Evolutionary conservation across 805 yeast species (phyloP).

Genomic region (Clavispora santaluciae): DNA sequence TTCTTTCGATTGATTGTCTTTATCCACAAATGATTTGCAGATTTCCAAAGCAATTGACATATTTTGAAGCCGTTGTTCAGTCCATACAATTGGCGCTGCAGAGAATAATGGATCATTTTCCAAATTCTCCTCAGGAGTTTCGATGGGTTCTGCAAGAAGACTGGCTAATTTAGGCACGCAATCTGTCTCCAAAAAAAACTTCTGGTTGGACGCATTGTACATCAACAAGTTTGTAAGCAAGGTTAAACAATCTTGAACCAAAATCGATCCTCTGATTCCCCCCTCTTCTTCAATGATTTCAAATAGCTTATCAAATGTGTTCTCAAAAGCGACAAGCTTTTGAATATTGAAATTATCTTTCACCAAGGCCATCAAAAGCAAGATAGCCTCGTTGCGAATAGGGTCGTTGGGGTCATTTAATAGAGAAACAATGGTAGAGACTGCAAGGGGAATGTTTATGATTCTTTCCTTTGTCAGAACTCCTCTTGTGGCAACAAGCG

Average conservation of each 20-base stretch:
- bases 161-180: slow-evolving; percentile 62
- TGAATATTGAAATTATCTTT: slow-evolving; percentile 82
- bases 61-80: slow-evolving; percentile 67
- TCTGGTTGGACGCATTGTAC: slow-evolving; percentile 87
- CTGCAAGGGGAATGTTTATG: slow-evolving; percentile 69
- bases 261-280: slow-evolving; percentile 79
- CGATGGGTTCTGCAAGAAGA: slow-evolving; percentile 59
- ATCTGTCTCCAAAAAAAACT: slow-evolving; percentile 78
- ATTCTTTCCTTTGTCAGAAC: slow-evolving; percentile 68
- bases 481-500: slow-evolving; percentile 74
- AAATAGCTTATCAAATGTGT: slow-evolving; percentile 79
- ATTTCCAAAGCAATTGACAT: slow-evolving; percentile 66
- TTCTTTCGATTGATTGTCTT: slow-evolving; percentile 62
- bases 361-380: slow-evolving; percentile 78
- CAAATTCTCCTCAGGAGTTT: slow-evolving; percentile 19
- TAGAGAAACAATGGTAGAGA: slow-evolving; percentile 64
- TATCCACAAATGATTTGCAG: slow-evolving; percentile 62
- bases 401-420: slow-evolving; percentile 60
- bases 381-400: slow-evolving; percentile 79
- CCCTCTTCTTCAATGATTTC: slow-evolving; percentile 82
- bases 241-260: slow-evolving; percentile 87
- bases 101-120: slow-evolving; percentile 12
- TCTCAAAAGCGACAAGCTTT: slow-evolving; percentile 90
- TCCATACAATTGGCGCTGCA: slow-evolving; percentile 59
- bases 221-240: slow-evolving; percentile 66